These are phyloP conservation scores for Elsinoe fawcettii DNA, from an alignment of 2,329 filamentous ascomycete species.

Conservation along the genomic window DNA sequence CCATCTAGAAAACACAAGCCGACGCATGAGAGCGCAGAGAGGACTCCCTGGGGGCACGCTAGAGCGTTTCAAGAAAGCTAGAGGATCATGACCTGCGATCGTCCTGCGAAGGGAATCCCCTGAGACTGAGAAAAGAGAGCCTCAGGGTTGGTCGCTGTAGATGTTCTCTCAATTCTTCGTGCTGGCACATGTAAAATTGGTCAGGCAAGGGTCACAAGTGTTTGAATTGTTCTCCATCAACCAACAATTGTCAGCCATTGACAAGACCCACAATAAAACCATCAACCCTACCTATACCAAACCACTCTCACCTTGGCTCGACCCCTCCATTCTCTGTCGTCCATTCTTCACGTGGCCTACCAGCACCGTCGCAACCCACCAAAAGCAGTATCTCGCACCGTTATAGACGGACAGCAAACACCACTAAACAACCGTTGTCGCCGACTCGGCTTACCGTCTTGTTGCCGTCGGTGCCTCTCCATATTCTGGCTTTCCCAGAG, in stretches of 20 bases:
- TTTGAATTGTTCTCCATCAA: neutral
- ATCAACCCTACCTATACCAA: neutral
- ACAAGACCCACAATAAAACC: neutral
- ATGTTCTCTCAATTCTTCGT: neutral
- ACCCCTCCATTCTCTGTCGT: neutral
- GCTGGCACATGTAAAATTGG: neutral
- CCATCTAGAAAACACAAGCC: neutral
- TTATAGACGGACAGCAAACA: conserved; percentile 12
- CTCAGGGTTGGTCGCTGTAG: neutral
- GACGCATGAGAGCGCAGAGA: conserved; percentile 10
- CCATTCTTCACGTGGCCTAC: conserved; percentile 10
- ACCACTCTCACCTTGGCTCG: neutral
- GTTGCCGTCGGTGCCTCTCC: conserved; percentile 8
- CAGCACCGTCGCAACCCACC: neutral
- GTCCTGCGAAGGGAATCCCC: neutral
- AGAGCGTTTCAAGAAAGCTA: conserved; percentile 14
- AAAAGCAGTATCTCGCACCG: conserved; percentile 10
- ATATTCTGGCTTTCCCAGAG: conserved; percentile 6
- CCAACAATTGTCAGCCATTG: neutral
- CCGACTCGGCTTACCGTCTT: conserved; percentile 10
- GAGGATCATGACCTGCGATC: conserved; percentile 5
- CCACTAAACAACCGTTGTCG: conserved; percentile 13
- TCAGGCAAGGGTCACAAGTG: neutral
- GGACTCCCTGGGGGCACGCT: neutral
- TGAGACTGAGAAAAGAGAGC: neutral